phyloP scores from a whole-genome alignment of 345 rosid genomes.

The Mangifera indica region DNA sequence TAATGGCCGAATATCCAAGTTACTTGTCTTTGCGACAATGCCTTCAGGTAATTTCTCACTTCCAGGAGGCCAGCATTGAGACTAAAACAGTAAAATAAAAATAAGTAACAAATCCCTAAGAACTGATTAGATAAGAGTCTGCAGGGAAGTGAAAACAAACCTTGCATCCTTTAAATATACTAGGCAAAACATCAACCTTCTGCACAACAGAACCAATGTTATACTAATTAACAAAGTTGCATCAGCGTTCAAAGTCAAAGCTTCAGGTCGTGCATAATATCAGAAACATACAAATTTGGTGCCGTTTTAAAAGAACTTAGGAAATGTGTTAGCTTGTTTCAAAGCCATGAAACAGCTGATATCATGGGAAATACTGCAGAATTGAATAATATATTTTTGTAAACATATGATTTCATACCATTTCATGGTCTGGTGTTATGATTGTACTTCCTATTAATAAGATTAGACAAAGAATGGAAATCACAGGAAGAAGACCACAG shows the following conservation, averaged over 20 bases:
- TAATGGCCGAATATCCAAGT: slow-evolving; percentile 60
- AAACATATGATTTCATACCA: slow-evolving; percentile 30
- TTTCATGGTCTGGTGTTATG: slow-evolving; percentile 35
- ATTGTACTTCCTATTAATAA: slow-evolving; percentile 38
- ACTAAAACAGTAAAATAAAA: slow-evolving; percentile 32
- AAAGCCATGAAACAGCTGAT: background rate
- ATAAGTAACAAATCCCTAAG: slow-evolving; percentile 6
- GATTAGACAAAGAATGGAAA: slow-evolving; percentile 40
- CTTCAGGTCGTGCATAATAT: background rate
- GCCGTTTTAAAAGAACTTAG: background rate
- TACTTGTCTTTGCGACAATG: slow-evolving; percentile 41
- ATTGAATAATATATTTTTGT: no score
- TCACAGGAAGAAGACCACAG: slow-evolving; percentile 38
- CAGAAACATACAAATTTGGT: background rate
- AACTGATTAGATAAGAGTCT: background rate
- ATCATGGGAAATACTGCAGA: no score
- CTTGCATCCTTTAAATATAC: slow-evolving; percentile 33
- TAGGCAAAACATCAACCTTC: slow-evolving; percentile 33
- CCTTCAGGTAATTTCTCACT: slow-evolving; percentile 56
- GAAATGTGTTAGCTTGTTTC: no score
- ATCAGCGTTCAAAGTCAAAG: background rate
- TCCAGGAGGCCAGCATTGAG: slow-evolving; percentile 48
- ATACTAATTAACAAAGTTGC: background rate
- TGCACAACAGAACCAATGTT: slow-evolving; percentile 28
- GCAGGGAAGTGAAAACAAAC: slow-evolving; percentile 30